A percentile compares a stretch with the other conserved stretches of the same genome.
phyloP scores from a whole-genome alignment of 1,139 yeast genomes.

The Scheffersomyces insectosa region DNA sequence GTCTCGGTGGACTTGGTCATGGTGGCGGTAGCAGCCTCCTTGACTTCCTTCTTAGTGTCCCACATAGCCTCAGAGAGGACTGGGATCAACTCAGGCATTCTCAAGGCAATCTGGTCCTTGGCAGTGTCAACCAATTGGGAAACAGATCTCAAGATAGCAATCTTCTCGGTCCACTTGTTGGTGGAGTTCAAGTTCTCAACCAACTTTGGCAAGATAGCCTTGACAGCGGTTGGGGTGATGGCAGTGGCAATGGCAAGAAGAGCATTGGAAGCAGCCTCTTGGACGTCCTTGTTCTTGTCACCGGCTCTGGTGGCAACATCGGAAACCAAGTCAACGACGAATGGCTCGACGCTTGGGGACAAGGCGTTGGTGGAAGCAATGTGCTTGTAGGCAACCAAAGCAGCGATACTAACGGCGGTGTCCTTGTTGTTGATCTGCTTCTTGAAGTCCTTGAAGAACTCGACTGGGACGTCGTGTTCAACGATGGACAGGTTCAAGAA shows the following conservation, averaged over 20 bases:
- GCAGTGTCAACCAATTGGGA: constrained; percentile 91
- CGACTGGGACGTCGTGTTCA: constrained; percentile 96
- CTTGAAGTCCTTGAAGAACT: constrained; percentile 77
- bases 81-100: constrained; percentile 99
- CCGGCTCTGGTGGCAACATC: constrained; percentile 79
- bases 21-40: constrained; percentile 93
- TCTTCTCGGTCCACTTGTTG: constrained; percentile 98
- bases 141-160: constrained; percentile 81
- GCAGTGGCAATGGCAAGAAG: constrained; percentile 75
- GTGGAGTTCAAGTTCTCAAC: constrained; percentile 68
- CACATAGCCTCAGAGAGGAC: constrained; percentile 98
- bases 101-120: constrained; percentile 91
- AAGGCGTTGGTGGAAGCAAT: constrained; percentile 80
- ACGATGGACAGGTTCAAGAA: constrained; percentile 96
- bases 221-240: constrained; percentile 90
- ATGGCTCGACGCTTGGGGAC: constrained; percentile 94
- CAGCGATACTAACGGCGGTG: constrained; percentile 62
- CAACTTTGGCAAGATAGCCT: constrained; percentile 83
- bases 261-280: constrained; percentile 70
- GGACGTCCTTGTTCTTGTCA: constrained; percentile 78
- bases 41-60: constrained; percentile 99
- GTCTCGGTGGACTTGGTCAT: constrained; percentile 96
- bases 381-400: constrained; percentile 80
- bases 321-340: constrained; percentile 72
- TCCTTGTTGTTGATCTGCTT: constrained; percentile 76